Evolutionary conservation across 257 asterid species (phyloP), one percentile per base, ranked within the genome.

Genomic region (Nicotiana knightiana): DNA sequence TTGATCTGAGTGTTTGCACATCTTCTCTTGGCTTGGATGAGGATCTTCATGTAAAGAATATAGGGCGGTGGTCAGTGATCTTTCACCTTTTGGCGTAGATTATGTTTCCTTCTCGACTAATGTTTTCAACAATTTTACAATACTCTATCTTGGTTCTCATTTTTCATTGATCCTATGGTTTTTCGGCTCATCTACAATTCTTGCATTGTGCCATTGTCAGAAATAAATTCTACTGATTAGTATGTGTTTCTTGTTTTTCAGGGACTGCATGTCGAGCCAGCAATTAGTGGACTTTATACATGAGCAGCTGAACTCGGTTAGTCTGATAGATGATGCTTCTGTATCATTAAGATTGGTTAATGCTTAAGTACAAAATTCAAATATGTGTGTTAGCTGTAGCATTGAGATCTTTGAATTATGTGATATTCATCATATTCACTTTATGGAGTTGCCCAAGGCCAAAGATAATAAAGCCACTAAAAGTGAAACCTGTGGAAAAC

Each of bases 181-280:
- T 75, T 51, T 26, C 63, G 4, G 51, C 79, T 67, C 61, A 54
- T 54, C 8, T 53, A 10, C 58, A 18, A 15, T 18, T 53, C 18
- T 53, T 53, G 18, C 76, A 67, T 35, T 35, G 26, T 30, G 7
- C 16, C 46, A 15, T 48, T 75, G 46, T 26, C 1, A 1, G 80
- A 75, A 35, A 35, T 35, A 2, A 35, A 17, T 67, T 35, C 18
- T 15, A 35, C 63, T 6, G 4, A 51, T 75, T 75, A 15, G 53
- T 15, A 75, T 3, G 9, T 75, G 46, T 75, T 48, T 75, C 63
- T 48, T 28, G 65, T 24, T 65, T 81, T 33, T 33, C 88, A 95
- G 99, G 99, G 99, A 95, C 87, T 95, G 99, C 88, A 91, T 95
- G 99, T 92, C 99, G n/a, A 95, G 95, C 93, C 99, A 95, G 89